These are phyloP conservation scores for Fusarium sp. DNA, from an alignment of 2,329 filamentous ascomycete genomes.

Conservation along the genomic window DNA sequence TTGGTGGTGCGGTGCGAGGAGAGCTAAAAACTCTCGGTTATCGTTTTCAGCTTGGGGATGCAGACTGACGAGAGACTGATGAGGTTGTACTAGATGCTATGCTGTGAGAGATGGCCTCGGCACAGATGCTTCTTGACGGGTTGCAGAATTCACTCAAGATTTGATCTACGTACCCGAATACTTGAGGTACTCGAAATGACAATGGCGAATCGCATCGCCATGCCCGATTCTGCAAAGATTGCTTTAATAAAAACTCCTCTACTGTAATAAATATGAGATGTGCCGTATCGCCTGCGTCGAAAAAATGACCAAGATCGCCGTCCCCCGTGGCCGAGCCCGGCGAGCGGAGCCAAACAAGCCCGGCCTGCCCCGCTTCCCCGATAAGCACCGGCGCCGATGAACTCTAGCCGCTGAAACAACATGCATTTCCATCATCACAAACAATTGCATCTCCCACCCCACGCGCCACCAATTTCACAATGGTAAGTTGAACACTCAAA, in stretches of 20 bases:
- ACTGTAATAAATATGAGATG: neutral
- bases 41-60: conserved; percentile 11
- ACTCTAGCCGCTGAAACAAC: conserved; percentile 25
- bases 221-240: neutral
- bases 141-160: neutral
- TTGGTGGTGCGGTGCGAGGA: neutral
- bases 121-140: neutral
- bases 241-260: neutral
- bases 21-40: conserved; percentile 26
- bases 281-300: neutral
- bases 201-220: neutral
- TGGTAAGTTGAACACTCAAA: conserved; percentile 16
- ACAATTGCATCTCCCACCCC: conserved; percentile 14
- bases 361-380: conserved; percentile 32
- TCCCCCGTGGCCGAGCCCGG: neutral
- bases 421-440: conserved; percentile 13
- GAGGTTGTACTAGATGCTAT: neutral
- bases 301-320: neutral
- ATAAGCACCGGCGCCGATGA: conserved; percentile 26
- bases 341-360: conserved; percentile 21
- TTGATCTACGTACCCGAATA: neutral
- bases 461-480: conserved; percentile 4
- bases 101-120: neutral
- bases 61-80: neutral
- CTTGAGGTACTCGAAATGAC: too few species aligned